A percentile compares a stretch with the other conserved stretches of the same genome.
These are phyloP conservation scores for Azolla pinnata DNA, from an alignment of 75 land plant species.

Conservation along the genomic window DNA sequence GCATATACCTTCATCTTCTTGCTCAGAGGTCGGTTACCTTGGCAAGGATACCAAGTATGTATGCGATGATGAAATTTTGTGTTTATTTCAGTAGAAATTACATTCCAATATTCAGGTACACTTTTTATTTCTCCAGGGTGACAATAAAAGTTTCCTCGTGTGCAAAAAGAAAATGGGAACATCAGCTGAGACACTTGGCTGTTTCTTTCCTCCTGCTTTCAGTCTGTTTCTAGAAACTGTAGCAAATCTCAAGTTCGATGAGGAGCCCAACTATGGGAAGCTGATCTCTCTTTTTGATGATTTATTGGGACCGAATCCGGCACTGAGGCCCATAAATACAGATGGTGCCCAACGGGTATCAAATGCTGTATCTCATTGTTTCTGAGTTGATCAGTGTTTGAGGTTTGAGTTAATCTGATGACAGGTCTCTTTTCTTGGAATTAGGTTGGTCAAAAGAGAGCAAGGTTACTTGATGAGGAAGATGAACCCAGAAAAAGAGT, in stretches of 20 bases:
- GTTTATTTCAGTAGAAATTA: no score
- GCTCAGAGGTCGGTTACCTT: slow-evolving; percentile 89
- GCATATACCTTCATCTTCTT: slow-evolving; percentile 93
- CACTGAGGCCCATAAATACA: slow-evolving; percentile 77
- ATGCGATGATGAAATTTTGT: no score
- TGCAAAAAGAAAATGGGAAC: slow-evolving; percentile 98
- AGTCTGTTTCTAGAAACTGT: slow-evolving; percentile 79
- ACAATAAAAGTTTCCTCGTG: slow-evolving; percentile 85
- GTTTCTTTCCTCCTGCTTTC: slow-evolving; percentile 83
- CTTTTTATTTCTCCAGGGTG: slow-evolving; percentile 43
- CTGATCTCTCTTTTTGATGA: slow-evolving; percentile 77
- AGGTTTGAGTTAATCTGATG: background rate
- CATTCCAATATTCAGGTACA: no score
- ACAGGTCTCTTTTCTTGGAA: slow-evolving; percentile 20
- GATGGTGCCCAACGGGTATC: slow-evolving; percentile 94
- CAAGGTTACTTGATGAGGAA: slow-evolving; percentile 74
- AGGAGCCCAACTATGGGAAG: slow-evolving; percentile 89
- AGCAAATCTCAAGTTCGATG: slow-evolving; percentile 90
- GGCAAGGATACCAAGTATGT: slow-evolving; percentile 94
- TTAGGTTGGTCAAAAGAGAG: slow-evolving; percentile 90
- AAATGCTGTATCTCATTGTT: background rate
- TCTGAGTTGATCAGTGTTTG: background rate
- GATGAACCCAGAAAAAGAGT: slow-evolving; percentile 88
- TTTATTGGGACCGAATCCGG: slow-evolving; percentile 79
- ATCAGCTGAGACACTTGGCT: slow-evolving; percentile 80